Evolutionary conservation across 1,139 yeast species (phyloP).

Genomic region (Candida smagusa): DNA sequence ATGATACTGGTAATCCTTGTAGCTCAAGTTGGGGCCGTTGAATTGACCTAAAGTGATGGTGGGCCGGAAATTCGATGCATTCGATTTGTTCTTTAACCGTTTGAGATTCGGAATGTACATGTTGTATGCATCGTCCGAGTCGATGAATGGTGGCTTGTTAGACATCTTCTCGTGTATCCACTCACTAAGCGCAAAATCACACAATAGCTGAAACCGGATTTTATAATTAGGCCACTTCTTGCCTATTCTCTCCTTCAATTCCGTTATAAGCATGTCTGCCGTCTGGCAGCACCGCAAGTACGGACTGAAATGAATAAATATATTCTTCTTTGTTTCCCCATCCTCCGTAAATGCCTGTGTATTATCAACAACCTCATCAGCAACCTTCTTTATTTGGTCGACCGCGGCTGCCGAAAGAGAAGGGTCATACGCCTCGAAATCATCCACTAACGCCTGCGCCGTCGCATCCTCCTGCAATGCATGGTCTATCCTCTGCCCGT

Average conservation of each 20-base stretch:
- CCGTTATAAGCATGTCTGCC: conserved; percentile 38
- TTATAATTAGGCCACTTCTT: conserved; percentile 30
- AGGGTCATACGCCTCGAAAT: conserved; percentile 39
- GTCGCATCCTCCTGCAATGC: conserved; percentile 23
- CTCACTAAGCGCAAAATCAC: conserved; percentile 48
- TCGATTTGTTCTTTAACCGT: conserved; percentile 30
- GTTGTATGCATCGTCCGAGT: conserved; percentile 46
- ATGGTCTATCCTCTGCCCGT: conserved; percentile 45
- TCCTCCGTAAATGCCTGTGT: conserved; percentile 24
- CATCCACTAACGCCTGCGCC: conserved; percentile 27
- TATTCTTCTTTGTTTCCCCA: conserved; percentile 26
- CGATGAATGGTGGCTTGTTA: conserved; percentile 42
- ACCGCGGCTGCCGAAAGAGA: conserved; percentile 32
- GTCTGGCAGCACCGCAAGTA: conserved; percentile 46
- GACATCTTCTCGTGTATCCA: conserved; percentile 49
- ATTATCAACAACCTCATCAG: conserved; percentile 25
- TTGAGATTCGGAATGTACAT: conserved; percentile 48
- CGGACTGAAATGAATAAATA: conserved; percentile 44
- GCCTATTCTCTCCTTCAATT: conserved; percentile 23
- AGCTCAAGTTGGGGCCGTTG: conserved; percentile 43
- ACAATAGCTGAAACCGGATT: conserved; percentile 38
- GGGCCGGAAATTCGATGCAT: conserved; percentile 44
- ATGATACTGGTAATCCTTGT: conserved; percentile 39
- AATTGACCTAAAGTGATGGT: conserved; percentile 46
- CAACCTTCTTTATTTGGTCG: conserved; percentile 28